Conservation (phyloP, 73 alveolate genomes). For the Paramecium tetraurelia region DNA sequence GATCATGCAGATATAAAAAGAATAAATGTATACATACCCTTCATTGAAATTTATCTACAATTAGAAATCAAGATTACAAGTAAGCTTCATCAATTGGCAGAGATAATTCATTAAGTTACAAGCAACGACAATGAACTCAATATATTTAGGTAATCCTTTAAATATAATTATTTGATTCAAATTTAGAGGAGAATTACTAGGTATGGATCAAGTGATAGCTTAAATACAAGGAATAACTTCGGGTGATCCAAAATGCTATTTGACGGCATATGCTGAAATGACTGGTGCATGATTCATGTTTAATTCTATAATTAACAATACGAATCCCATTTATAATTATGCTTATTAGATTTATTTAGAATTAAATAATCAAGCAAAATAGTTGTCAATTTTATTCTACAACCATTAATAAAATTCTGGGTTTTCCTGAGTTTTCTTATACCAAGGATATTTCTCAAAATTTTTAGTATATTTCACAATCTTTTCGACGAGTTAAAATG, state of each 20-base stretch:
- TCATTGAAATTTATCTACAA: neutral
- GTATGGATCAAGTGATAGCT: neutral
- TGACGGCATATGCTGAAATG: slow-evolving; percentile 5
- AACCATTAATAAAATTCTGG: neutral
- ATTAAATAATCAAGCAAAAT: neutral
- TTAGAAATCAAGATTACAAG: neutral
- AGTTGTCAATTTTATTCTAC: neutral
- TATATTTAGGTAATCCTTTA: neutral
- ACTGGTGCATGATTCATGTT: neutral
- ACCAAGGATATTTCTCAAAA: neutral
- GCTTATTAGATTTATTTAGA: neutral
- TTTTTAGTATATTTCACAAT: neutral
- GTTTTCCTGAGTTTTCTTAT: neutral
- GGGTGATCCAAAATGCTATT: neutral
- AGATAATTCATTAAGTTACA: neutral
- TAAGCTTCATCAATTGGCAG: neutral
- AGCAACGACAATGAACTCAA: neutral
- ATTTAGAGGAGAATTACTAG: neutral
- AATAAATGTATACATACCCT: neutral
- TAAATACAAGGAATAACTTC: neutral
- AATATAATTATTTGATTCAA: neutral
- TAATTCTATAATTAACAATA: neutral
- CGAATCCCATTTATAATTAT: neutral
- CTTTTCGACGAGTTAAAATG: neutral
- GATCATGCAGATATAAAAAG: neutral